A percentile compares a stretch with the other conserved stretches of the same genome.
These are phyloP conservation scores for Rhizopus microsporus DNA, from an alignment of 371 early-diverging fungal genomes.

Conservation along the genomic window DNA sequence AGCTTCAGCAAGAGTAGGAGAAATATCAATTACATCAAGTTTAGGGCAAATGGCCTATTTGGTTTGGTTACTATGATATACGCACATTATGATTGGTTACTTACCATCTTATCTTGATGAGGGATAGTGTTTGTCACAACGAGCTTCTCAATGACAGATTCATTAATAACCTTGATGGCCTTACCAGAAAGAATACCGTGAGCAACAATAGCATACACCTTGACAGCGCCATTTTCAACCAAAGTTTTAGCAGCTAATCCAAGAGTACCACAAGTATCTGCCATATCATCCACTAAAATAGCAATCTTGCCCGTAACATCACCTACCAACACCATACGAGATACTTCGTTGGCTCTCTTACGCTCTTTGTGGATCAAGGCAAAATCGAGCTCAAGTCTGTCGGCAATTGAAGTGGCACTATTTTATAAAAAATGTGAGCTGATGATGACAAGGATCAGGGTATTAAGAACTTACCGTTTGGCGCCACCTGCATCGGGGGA, in stretches of 20 bases:
- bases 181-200: slow-evolving; percentile 94
- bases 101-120: slow-evolving; percentile 80
- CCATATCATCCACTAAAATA: slow-evolving; percentile 98
- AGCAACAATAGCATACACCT: slow-evolving; percentile 95
- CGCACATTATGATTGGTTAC: background rate
- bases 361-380: slow-evolving; percentile 99
- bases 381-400: slow-evolving; percentile 93
- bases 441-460: slow-evolving; percentile 26
- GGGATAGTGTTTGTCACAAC: slow-evolving; percentile 96
- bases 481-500: slow-evolving; percentile 98
- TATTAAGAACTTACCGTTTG: slow-evolving; percentile 73
- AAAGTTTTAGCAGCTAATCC: slow-evolving; percentile 91
- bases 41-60: slow-evolving; percentile 77
- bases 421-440: background rate
- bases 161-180: slow-evolving; percentile 88
- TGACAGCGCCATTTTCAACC: slow-evolving; percentile 88
- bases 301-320: slow-evolving; percentile 91
- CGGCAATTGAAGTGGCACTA: slow-evolving; percentile 94
- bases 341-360: slow-evolving; percentile 92
- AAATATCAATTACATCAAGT: slow-evolving; percentile 91
- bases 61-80: background rate
- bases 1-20: slow-evolving; percentile 94
- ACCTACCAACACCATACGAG: slow-evolving; percentile 95
- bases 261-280: slow-evolving; percentile 96
- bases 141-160: slow-evolving; percentile 79